phyloP scores from a whole-genome alignment of 1,139 yeast genomes.

The Maudiozyma humilis region DNA sequence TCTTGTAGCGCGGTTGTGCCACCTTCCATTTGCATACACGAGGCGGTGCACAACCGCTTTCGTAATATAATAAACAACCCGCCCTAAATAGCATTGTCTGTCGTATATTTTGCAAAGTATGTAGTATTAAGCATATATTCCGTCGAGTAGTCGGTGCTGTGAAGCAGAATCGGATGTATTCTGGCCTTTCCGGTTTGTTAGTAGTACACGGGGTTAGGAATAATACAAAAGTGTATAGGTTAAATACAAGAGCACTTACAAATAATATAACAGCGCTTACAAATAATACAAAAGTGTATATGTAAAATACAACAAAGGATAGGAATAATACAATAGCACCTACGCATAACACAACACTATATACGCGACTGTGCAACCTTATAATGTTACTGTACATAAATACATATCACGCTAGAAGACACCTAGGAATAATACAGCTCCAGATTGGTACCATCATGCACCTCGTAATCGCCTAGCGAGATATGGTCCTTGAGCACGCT shows the following conservation, averaged over 20 bases:
- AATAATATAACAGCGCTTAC: not conserved
- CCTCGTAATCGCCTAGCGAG: slow-evolving; percentile 83
- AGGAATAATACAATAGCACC: not conserved
- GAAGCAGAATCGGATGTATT: no score
- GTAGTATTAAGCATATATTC: no score
- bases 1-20: slow-evolving; percentile 39
- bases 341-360: not conserved
- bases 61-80: no score
- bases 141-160: no score
- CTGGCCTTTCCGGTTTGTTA: no score
- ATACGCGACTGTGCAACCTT: no score
- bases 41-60: no score
- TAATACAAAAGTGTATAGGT: not conserved
- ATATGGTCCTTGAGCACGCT: slow-evolving; percentile 83
- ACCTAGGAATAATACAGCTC: slow-evolving; percentile 64
- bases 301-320: not conserved
- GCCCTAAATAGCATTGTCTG: no score
- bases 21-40: not conserved
- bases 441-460: slow-evolving; percentile 80
- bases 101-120: no score
- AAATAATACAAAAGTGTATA: not conserved
- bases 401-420: no score
- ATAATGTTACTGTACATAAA: not conserved
- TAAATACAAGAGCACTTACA: not conserved
- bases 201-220: no score